Evolutionary conservation across 768 basidiomycete species (phyloP).

Genomic region (Amanita inopinata): DNA sequence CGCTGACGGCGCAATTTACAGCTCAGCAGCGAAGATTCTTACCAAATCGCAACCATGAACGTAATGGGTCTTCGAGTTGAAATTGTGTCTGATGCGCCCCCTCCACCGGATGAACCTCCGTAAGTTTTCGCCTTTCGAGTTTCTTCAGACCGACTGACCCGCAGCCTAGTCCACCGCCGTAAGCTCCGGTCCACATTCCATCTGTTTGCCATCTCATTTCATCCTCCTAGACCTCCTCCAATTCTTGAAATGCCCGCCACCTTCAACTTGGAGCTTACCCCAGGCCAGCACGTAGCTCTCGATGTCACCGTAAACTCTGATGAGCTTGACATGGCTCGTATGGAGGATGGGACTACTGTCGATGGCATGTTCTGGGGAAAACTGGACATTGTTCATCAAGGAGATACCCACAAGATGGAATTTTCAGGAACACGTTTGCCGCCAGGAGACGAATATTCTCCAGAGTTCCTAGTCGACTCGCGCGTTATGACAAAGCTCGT

Average conservation of each 20-base stretch:
- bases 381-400: slow-evolving; percentile 70
- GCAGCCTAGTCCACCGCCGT: slow-evolving; percentile 35
- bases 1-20: slow-evolving; percentile 21
- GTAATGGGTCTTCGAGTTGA: slow-evolving; percentile 78
- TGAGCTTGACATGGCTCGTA: slow-evolving; percentile 83
- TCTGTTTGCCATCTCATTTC: slow-evolving; percentile 1
- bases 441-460: slow-evolving; percentile 49
- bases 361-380: slow-evolving; percentile 87
- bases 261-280: slow-evolving; percentile 72
- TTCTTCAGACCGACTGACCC: slow-evolving; percentile 16
- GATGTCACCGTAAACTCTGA: slow-evolving; percentile 74
- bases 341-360: slow-evolving; percentile 82
- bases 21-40: slow-evolving; percentile 81
- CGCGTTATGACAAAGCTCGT: slow-evolving; percentile 71
- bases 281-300: slow-evolving; percentile 71
- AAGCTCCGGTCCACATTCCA: slow-evolving; percentile 18
- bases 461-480: slow-evolving; percentile 67
- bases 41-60: slow-evolving; percentile 79
- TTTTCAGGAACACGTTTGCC: slow-evolving; percentile 72
- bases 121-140: slow-evolving; percentile 29
- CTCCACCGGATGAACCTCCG: slow-evolving; percentile 79
- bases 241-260: slow-evolving; percentile 81
- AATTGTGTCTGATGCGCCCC: slow-evolving; percentile 78
- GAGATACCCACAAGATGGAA: slow-evolving; percentile 71
- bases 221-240: slow-evolving; percentile 51